Conservation (phyloP, 2,329 filamentous ascomycete species). For the Hymenoscyphus salicellus region DNA sequence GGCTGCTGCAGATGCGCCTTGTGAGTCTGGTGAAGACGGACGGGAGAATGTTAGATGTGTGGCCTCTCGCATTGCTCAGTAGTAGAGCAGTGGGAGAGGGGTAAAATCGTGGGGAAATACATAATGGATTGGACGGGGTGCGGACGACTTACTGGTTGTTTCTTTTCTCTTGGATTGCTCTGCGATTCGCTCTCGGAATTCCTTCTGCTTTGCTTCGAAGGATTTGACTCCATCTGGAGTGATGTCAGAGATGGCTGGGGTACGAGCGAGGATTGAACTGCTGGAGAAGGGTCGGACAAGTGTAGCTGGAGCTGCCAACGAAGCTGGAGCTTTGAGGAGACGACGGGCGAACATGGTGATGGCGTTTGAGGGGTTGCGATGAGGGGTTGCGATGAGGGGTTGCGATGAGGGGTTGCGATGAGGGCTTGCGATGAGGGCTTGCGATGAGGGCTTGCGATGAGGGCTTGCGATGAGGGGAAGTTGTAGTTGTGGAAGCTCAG, state of each 20-base stretch:
- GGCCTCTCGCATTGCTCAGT: slow-evolving; percentile 45
- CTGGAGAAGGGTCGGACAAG: slow-evolving; percentile 56
- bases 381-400: not conserved
- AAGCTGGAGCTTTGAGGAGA: slow-evolving; percentile 17
- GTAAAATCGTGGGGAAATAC: slow-evolving; percentile 40
- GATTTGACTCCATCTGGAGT: slow-evolving; percentile 65
- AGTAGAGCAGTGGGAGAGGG: slow-evolving; percentile 45
- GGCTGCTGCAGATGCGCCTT: slow-evolving; percentile 56
- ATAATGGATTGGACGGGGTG: slow-evolving; percentile 16
- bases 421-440: no score
- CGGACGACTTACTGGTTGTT: slow-evolving; percentile 84
- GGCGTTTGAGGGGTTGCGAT: not conserved
- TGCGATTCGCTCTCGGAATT: slow-evolving; percentile 79
- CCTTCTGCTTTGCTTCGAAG: slow-evolving; percentile 81
- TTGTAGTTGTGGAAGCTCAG: not conserved
- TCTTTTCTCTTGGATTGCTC: slow-evolving; percentile 74
- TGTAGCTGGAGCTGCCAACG: slow-evolving; percentile 38
- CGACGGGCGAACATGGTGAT: slow-evolving; percentile 28
- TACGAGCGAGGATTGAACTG: slow-evolving; percentile 44
- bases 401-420: no score
- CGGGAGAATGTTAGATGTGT: slow-evolving; percentile 29
- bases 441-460: no score
- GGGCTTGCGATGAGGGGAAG: no score
- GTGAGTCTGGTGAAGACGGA: slow-evolving; percentile 55
- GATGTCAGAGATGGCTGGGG: slow-evolving; percentile 85